Evolutionary conservation across 2,329 filamentous ascomycete species (phyloP), one percentile per base, ranked within the genome.

Genomic region (Fusarium haematococcum): DNA sequence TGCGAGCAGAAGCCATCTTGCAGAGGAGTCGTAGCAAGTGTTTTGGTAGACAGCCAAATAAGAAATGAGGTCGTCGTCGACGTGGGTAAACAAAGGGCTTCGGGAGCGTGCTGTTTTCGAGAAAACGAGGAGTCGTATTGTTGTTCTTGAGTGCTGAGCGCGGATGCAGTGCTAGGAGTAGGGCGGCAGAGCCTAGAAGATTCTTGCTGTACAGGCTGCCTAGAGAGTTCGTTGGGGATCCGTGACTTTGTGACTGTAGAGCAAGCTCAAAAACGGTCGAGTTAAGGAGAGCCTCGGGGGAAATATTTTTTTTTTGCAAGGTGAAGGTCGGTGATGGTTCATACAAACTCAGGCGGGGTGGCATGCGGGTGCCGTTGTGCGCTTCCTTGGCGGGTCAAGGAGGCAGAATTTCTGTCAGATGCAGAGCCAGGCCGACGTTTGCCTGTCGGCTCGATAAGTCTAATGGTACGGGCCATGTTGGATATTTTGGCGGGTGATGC

Each of bases 341-440:
- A 58, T 65, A 71, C 68, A 48, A 64, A 71, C 64, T 71, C 27
- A 45, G 57, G 20, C 45, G 50, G 25, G 14, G 27, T 32, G n/a
- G 7, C 18, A 6, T 60, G 41, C 25, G 16, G 32, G 23, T n/a
- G 56, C 35, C 48, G 18, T n/a, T 27, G 25, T 27, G 45, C 45
- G 16, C 30, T 18, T 57, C 20, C 18, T 37, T 27, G 39, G 48
- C 25, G 48, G 25, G 48, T 18, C 20, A 41, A 30, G 25, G 45
- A 41, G 37, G 6, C 48, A 30, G 25, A 30, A 30, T 30, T 45
- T 32, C 64, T 41, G 20, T 39, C 23, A 14, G 54, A 39, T 18
- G 43, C 59, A 11, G 35, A 18, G 30, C 33, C 35, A 57, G 23
- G 33, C 56, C 32, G 35, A 27, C 25, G 39, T 23, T n/a, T 20